Conservation (phyloP, 2,329 filamentous ascomycete genomes). For the Penicillium sp. region DNA sequence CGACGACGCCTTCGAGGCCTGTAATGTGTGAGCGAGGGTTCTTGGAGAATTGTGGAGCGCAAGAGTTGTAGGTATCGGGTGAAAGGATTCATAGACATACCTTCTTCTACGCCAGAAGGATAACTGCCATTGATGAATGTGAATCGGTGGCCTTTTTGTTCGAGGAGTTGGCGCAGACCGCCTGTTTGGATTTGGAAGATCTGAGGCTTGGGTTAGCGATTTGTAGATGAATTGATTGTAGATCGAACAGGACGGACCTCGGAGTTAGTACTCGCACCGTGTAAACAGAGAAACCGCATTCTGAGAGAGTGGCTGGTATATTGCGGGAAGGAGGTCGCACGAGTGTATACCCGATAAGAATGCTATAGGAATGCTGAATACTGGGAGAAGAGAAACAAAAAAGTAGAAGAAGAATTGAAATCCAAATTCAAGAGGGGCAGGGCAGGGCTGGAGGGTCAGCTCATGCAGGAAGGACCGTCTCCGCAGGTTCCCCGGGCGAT, state of each 20-base stretch:
- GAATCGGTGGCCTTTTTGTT: conserved; percentile 31
- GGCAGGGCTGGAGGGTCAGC: background rate
- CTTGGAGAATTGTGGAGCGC: background rate
- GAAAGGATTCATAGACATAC: conserved; percentile 15
- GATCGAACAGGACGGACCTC: conserved; percentile 25
- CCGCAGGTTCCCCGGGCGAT: background rate
- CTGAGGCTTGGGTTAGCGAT: conserved; percentile 12
- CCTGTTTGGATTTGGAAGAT: conserved; percentile 40
- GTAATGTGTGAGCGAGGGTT: background rate
- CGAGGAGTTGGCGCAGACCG: conserved; percentile 30
- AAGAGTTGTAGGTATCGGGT: background rate
- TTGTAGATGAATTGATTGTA: background rate
- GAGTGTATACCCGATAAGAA: background rate
- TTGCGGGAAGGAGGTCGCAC: background rate
- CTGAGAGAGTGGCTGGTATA: background rate
- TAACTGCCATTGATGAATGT: conserved; percentile 32
- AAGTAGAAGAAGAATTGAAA: background rate
- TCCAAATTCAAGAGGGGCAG: background rate
- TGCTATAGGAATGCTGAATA: background rate
- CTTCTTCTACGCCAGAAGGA: conserved; percentile 27
- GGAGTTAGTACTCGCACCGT: conserved; percentile 33
- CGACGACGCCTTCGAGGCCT: conserved; percentile 34
- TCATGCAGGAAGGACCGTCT: background rate
- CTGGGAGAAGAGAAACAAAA: background rate
- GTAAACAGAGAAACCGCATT: conserved; percentile 38